Base-by-base conservation (phyloP, 345 rosid species). In the Populus ilicifolia region DNA sequence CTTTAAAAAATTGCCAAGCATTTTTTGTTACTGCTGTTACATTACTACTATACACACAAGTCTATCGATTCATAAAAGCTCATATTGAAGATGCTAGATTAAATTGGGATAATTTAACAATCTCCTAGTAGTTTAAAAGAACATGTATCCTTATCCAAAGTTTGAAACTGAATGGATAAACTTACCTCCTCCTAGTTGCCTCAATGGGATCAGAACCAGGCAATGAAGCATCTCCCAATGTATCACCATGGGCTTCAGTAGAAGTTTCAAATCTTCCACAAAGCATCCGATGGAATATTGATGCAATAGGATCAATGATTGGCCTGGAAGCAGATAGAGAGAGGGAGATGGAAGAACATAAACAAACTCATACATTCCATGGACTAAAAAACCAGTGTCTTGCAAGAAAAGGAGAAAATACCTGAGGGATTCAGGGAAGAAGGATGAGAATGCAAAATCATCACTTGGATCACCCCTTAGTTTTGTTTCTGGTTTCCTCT, bases 191-290 rank as follows among this genome's bases (percentile, higher is more conserved):
- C 82, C 99, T 89, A 63, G 99, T 87, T 74, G 99, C 92, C 86
- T 96, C 99, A 54, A 89, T 87, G 52, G 97, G 93, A 80, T 96
- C 97, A 75, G 98, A 96, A 79, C 97, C 97, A n/a, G 90, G 98
- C 80, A 96, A 86, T 27, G 97, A 84, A 48, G 91, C 86, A 59
- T 92, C 89, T 20, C 92, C 91, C 71, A 91, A 54, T 3, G 87
- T 76, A 75, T 89, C 78, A 80, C 85, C 93, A 23, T 89, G 85
- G 72, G 69, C 86, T 48, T 90, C 93, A 65, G 73, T 59, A 14
- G 86, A 80, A 75, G 73, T 67, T 82, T 87, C 87, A 27, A 89
- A 82, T 84, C 88, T 91, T 84, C 97, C 97, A 80, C 98, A 96
- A 63, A 89, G 84, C 90, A 94, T 75, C 73, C 96, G 92, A 67